Percentiles rank a stretch among this genome's conserved stretches.
phyloP scores from a whole-genome alignment of 2,329 filamentous ascomycete species.

The Shiraia sp. region DNA sequence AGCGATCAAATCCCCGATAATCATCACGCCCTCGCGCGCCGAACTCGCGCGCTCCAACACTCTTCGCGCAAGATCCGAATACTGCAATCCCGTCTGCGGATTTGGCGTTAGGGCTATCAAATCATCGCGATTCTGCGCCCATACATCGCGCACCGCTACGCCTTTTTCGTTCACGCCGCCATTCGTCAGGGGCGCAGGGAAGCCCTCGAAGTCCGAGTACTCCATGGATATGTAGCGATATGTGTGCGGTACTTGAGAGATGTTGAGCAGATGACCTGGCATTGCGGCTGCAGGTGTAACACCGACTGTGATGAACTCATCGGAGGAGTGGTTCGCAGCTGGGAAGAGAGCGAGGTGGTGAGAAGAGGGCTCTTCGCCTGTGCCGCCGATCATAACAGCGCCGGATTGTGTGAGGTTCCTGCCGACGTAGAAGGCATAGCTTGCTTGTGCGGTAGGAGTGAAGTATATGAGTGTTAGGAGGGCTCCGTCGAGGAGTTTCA shows the following conservation, averaged over 20 bases:
- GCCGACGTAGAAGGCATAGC: constrained; percentile 55
- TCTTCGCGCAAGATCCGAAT: constrained; percentile 47
- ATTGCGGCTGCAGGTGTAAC: constrained; percentile 47
- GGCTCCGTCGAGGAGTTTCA: background rate
- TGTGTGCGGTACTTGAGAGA: constrained; percentile 39
- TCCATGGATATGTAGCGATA: constrained; percentile 45
- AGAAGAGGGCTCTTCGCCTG: constrained; percentile 53
- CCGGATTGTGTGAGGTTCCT: constrained; percentile 51
- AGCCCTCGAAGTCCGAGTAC: constrained; percentile 48
- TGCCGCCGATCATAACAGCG: constrained; percentile 51
- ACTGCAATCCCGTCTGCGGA: constrained; percentile 48
- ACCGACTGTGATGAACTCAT: constrained; percentile 50
- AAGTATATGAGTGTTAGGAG: constrained; percentile 7
- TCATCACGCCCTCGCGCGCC: constrained; percentile 49
- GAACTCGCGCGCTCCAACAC: constrained; percentile 48
- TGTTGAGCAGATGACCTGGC: constrained; percentile 40
- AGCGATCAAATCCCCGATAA: constrained; percentile 47
- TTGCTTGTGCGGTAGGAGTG: constrained; percentile 32
- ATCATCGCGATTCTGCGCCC: constrained; percentile 47
- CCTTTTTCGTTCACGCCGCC: constrained; percentile 51
- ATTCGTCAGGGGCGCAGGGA: constrained; percentile 50
- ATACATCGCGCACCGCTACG: constrained; percentile 49
- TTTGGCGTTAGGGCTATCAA: constrained; percentile 48
- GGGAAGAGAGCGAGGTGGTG: constrained; percentile 55
- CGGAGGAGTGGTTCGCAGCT: constrained; percentile 45